These are phyloP conservation scores for Phytopythium montanum DNA, from an alignment of 352 stramenopile species.

Conservation along the genomic window DNA sequence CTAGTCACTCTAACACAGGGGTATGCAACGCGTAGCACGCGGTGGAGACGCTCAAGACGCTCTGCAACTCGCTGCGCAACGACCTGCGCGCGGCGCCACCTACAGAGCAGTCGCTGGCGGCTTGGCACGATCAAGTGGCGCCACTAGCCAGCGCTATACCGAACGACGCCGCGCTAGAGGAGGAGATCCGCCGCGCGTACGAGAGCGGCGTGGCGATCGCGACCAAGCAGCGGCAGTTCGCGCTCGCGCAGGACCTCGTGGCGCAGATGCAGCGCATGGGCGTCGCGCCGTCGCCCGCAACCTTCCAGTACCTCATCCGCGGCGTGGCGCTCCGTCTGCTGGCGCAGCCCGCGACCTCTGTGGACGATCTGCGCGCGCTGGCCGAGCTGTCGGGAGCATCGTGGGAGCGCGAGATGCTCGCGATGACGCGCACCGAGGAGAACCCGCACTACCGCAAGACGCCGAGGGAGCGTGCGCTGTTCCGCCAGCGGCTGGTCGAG, in stretches of 20 bases:
- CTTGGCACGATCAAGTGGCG: conserved; percentile 32
- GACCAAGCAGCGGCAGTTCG: conserved; percentile 68
- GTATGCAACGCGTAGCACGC: conserved; percentile 8
- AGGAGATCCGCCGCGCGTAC: conserved; percentile 44
- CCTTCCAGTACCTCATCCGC: conserved; percentile 49
- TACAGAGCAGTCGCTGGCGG: conserved; percentile 18
- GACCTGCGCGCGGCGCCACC: conserved; percentile 34
- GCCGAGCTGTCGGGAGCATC: conserved; percentile 18
- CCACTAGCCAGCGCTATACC: conserved; percentile 19
- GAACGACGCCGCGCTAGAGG: conserved; percentile 6
- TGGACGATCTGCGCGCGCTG: conserved; percentile 31
- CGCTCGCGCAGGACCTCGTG: conserved; percentile 32
- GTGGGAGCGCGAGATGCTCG: conserved; percentile 56
- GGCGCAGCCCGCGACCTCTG: conserved; percentile 14
- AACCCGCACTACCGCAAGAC: conserved; percentile 62
- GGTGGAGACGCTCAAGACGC: conserved; percentile 37
- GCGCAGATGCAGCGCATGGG: conserved; percentile 46
- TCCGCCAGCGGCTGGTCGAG: conserved; percentile 36
- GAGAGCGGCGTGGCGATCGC: conserved; percentile 67
- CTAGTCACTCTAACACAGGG: neutral
- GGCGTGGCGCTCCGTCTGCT: conserved; percentile 35
- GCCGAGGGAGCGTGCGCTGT: conserved; percentile 35
- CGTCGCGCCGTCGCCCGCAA: conserved; percentile 24
- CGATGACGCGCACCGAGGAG: conserved; percentile 49
- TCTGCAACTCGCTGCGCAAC: conserved; percentile 49